These are phyloP conservation scores for Chaetomium sp. DNA, from an alignment of 2,329 filamentous ascomycete species.

Conservation along the genomic window DNA sequence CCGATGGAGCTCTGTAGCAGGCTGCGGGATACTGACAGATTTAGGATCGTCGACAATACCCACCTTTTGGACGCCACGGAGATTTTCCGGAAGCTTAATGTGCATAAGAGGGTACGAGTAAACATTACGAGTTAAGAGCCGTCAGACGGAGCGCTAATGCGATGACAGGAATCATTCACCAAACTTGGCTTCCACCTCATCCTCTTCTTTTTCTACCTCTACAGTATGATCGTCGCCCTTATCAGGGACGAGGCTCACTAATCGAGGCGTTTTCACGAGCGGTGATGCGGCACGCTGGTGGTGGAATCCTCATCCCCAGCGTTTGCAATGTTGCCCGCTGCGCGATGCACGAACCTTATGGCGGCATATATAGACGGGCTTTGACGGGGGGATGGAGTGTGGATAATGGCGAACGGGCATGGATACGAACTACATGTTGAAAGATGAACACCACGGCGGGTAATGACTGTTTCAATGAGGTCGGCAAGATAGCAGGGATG, in stretches of 20 bases:
- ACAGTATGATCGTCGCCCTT: constrained; percentile 95
- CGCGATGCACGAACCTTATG: neutral
- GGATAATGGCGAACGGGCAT: constrained; percentile 10
- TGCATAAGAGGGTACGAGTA: constrained; percentile 83
- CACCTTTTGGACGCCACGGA: constrained; percentile 96
- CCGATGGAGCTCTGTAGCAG: neutral
- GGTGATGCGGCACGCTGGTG: neutral
- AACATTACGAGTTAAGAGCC: neutral
- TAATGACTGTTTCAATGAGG: constrained; percentile 5
- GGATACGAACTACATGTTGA: constrained; percentile 9
- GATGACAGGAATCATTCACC: constrained; percentile 83
- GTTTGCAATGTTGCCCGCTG: neutral
- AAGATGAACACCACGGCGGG: constrained; percentile 4
- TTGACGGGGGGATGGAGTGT: constrained; percentile 5
- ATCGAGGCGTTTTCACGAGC: constrained; percentile 24
- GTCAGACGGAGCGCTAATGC: constrained; percentile 10
- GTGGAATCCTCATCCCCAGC: no score
- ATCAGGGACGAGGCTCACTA: constrained; percentile 92
- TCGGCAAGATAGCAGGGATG: neutral
- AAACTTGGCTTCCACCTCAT: constrained; percentile 97
- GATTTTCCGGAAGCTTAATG: constrained; percentile 98
- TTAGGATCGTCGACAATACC: constrained; percentile 91
- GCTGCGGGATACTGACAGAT: constrained; percentile 25
- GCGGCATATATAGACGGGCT: constrained; percentile 15
- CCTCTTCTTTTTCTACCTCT: constrained; percentile 99